These are phyloP conservation scores for Osmanthus fragrans DNA, from an alignment of 257 asterid genomes.

Conservation along the genomic window DNA sequence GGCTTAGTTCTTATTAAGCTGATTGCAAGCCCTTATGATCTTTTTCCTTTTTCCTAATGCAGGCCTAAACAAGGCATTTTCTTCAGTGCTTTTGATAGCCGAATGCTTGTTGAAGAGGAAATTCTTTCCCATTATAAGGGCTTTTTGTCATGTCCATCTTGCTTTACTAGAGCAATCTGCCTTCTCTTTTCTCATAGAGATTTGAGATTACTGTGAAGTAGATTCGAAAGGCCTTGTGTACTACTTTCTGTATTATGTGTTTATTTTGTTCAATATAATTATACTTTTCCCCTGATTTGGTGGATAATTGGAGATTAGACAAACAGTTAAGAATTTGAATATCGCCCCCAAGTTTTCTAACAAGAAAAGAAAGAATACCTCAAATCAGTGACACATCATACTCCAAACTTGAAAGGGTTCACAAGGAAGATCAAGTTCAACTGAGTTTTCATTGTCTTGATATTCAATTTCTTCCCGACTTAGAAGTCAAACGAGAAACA, in stretches of 20 bases:
- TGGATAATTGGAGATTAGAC: not conserved
- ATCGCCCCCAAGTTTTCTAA: too few species aligned
- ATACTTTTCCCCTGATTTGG: not conserved
- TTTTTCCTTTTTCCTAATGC: not conserved
- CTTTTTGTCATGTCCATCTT: not conserved
- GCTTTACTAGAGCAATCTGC: not conserved
- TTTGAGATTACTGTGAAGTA: not conserved
- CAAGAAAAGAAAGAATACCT: too few species aligned
- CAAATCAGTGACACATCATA: too few species aligned
- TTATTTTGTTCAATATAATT: too few species aligned
- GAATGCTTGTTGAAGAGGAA: not conserved
- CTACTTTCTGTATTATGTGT: not conserved
- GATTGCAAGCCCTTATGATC: not conserved
- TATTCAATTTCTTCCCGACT: too few species aligned
- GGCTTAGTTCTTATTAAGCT: not conserved
- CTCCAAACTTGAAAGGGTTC: too few species aligned
- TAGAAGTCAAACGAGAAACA: too few species aligned
- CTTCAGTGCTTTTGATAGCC: not conserved
- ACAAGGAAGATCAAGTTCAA: too few species aligned
- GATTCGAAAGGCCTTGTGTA: not conserved
- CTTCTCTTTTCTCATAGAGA: not conserved
- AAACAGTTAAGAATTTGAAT: too few species aligned
- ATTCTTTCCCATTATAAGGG: not conserved
- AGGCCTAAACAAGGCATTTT: slow-evolving; percentile 9
- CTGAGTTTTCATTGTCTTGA: too few species aligned